Percentiles rank a stretch among this genome's conserved stretches.
These are phyloP conservation scores for Diaporthe sp. DNA, from an alignment of 2,329 filamentous ascomycete species.

Conservation along the genomic window DNA sequence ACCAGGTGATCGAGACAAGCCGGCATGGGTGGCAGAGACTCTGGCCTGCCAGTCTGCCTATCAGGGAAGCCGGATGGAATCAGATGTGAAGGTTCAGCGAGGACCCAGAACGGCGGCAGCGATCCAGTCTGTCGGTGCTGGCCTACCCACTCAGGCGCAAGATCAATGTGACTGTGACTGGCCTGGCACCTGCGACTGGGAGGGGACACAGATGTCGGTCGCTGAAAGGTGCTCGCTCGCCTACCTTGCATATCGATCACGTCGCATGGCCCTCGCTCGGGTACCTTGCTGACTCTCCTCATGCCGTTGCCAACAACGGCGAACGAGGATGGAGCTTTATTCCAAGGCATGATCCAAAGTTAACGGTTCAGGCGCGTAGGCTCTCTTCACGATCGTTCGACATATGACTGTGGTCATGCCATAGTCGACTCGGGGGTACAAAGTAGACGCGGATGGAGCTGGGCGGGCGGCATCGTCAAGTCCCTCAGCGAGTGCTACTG, in stretches of 20 bases:
- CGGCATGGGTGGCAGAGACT: not conserved
- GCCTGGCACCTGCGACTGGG: not conserved
- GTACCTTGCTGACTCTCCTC: not conserved
- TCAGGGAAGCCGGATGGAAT: slow-evolving; percentile 10
- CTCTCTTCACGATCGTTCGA: not conserved
- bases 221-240: slow-evolving; percentile 4
- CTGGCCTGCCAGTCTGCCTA: not conserved
- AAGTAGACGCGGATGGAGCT: not conserved
- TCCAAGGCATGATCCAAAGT: not conserved
- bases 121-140: slow-evolving; percentile 40
- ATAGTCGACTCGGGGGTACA: not conserved
- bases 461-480: slow-evolving; percentile 1
- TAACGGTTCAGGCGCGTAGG: not conserved
- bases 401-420: not conserved
- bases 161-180: slow-evolving; percentile 24
- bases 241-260: slow-evolving; percentile 13
- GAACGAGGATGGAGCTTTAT: not conserved
- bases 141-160: slow-evolving; percentile 24
- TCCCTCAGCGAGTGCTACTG: not conserved
- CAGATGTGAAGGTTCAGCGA: slow-evolving; percentile 15
- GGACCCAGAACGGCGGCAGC: slow-evolving; percentile 59
- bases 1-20: slow-evolving; percentile 10
- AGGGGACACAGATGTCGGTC: not conserved
- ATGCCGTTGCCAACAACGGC: not conserved
- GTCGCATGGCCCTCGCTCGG: slow-evolving; percentile 6